Percentiles rank a stretch among this genome's conserved stretches.
Conservation (phyloP, 164 flowering plant species). For the Kingdonia uniflora region DNA sequence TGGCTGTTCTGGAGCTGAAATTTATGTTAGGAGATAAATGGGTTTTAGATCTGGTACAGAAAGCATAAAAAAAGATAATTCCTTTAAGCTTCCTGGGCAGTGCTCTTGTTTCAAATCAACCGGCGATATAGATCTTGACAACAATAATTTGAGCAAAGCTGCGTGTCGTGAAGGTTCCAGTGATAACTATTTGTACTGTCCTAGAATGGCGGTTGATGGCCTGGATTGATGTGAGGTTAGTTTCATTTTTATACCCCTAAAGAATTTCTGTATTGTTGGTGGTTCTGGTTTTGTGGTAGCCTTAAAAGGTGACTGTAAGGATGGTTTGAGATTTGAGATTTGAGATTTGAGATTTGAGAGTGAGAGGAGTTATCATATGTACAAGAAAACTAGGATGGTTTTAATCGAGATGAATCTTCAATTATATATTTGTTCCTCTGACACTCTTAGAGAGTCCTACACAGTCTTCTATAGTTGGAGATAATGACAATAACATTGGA, state of each 20-base stretch:
- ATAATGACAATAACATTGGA: no score
- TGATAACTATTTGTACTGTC: neutral
- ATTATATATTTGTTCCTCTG: no score
- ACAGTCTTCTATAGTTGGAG: no score
- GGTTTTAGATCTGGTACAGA: conserved; percentile 42
- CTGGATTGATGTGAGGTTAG: conserved; percentile 74
- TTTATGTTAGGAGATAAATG: conserved; percentile 44
- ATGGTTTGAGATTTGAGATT: no score
- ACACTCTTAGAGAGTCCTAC: no score
- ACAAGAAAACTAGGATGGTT: no score
- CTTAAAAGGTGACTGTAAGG: no score
- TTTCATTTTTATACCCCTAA: conserved; percentile 1
- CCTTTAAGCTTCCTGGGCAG: neutral
- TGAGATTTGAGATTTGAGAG: no score
- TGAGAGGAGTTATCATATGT: no score
- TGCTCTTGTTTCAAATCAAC: neutral
- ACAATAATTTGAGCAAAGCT: neutral
- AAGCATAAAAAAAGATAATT: neutral
- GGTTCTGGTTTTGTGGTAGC: no score
- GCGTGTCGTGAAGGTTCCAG: neutral
- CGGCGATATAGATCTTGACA: neutral
- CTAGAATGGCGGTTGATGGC: conserved; percentile 21
- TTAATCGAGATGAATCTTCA: no score
- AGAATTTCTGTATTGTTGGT: no score
- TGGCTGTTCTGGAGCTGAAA: conserved; percentile 59